phyloP scores from a whole-genome alignment of 169 alveolate genomes.

The Blepharisma undulans region DNA sequence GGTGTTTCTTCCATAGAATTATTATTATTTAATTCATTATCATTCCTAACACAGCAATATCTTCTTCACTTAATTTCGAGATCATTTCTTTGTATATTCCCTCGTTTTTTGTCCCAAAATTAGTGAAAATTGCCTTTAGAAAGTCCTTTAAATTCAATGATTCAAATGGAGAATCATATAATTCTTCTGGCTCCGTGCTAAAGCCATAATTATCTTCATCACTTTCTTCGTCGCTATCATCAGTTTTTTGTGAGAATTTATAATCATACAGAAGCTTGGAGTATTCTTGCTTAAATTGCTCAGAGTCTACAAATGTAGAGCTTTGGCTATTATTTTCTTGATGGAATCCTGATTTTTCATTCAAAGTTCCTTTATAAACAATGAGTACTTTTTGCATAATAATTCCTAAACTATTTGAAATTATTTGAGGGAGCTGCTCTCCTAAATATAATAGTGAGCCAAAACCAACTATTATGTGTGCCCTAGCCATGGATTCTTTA shows the following conservation, averaged over 20 bases:
- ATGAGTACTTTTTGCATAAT: neutral
- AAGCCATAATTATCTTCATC: slow-evolving; percentile 9
- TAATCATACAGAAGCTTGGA: neutral
- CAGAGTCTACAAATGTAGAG: neutral
- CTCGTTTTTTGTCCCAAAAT: neutral
- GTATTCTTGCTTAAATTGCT: neutral
- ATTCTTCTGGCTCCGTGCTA: neutral
- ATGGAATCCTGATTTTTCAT: neutral
- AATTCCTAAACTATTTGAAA: neutral
- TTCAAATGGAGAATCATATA: slow-evolving; percentile 14
- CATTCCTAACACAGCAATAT: neutral
- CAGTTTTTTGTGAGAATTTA: neutral
- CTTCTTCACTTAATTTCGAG: neutral
- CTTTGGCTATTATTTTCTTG: neutral
- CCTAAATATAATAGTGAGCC: slow-evolving; percentile 12
- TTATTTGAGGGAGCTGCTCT: neutral
- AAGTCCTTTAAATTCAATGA: neutral
- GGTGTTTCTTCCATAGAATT: neutral
- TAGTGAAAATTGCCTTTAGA: neutral
- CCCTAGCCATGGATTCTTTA: neutral
- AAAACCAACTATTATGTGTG: neutral
- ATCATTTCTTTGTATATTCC: neutral
- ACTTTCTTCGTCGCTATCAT: neutral
- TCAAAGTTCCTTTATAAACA: neutral
- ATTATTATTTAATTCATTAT: neutral